Evolutionary conservation across 306 rosid genomes (phyloP), one percentile per base, ranked within the genome.

Genomic region (Delonix regia): DNA sequence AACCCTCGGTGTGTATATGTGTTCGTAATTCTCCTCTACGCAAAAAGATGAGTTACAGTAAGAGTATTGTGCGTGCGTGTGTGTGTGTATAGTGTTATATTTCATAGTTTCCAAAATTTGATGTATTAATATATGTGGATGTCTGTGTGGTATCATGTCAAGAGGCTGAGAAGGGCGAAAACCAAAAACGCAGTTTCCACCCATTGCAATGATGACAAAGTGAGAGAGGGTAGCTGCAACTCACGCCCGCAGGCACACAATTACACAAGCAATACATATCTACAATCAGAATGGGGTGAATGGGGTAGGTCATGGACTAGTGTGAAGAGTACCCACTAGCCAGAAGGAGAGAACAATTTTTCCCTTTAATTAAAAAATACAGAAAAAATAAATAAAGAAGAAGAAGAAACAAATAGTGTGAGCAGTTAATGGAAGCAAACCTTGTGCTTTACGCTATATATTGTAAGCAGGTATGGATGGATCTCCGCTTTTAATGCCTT

Each of bases 361-460:
- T 38, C 5, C 41, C 5, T 38, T 38, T 38, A 30, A 1, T 38
- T 2, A 38, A 7, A 7, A 38, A 38, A 38, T 7, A 5, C 0
- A 5, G 5, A 38, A 38, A 44, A 30, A 13, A 36, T 18, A 64
- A 64, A 22, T 12, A 1, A 9, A 7, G 9, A 19, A 14, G 1
- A 11, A 7, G 18, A 33, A 2, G 0, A 48, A 34, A 0, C 7
- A 41, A 41, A 55, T 53, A 55, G n/a, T 16, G 44, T 9, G 76
- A 45, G 73, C 10, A 61, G 78, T 74, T 56, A 28, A 49, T 15
- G 63, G 74, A 61, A 62, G 28, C 79, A 71, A 70, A 83, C 84
- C 84, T 83, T 80, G 51, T 80, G 75, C 53, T 70, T 83, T 69
- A 83, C 87, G 87, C 65, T 64, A 69, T 69, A 45, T 67, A 69